Base-by-base conservation (phyloP, 148 eudicot species). In the Salicornia ramosissima region DNA sequence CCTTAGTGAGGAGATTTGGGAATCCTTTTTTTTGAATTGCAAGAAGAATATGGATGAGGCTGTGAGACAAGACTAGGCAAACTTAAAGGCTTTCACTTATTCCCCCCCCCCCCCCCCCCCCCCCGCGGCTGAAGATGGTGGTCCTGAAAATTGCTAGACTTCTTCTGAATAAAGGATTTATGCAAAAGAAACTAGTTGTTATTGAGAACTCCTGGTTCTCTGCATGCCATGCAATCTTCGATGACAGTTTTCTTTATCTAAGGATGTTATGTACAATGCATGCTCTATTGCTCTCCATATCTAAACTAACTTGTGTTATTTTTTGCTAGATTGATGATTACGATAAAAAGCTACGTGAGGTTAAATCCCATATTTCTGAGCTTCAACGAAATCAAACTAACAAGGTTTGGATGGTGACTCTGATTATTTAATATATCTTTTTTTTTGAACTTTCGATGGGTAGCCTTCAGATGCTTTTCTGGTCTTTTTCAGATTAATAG, bases 341-440 rank as follows among this genome's bases (percentile, higher is more conserved):
- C 64, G 87, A 80, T 31, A 82, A 47, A 69, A 88, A 47, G 77
- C 49, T 59, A 68, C 80, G 64, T 33, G 88, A 86, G 46, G 70
- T 75, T 66, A 67, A 73, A 22, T 70, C 71, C 63, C 59, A 34
- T 31, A 79, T 94, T 18, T 69, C 28, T 70, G 92, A 87, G 53
- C 81, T 87, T 30, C 85, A 74, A 49, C 85, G 67, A 45, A 69
- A 87, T 82, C 88, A 87, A 81, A 74, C 67, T 62, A 88, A 88
- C 75, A 90, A 94, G 99, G 99, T 90, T 0, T 46, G 78, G 19
- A 19, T 55, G 67, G 58, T 70, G 47, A 21, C 24, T 67, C 59
- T 63, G 43, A 45, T 26, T 72, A 51, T 67, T n/a, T 28, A 40
- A 30, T 55, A 2, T 70, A 25, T 9, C 16, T 47, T 43, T 29